phyloP scores from a whole-genome alignment of 2,329 filamentous ascomycete genomes.

The Aspergillus transmontanensis region DNA sequence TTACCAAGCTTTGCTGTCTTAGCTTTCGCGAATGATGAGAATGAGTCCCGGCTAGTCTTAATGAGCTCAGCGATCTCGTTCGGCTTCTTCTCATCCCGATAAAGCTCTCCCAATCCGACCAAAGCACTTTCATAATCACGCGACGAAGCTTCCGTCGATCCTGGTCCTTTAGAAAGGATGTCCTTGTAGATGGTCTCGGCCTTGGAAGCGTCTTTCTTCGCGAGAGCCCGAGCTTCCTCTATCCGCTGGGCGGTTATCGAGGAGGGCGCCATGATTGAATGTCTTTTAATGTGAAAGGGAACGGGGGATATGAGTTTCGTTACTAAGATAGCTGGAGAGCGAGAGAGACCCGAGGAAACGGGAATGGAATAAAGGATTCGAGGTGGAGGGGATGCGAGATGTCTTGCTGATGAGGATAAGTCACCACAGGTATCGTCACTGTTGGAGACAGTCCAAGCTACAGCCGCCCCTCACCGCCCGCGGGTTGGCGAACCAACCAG shows the following conservation, averaged over 20 bases:
- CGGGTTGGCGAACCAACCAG: conserved; percentile 33
- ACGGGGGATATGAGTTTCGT: neutral
- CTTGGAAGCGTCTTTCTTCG: conserved; percentile 77
- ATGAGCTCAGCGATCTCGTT: conserved; percentile 88
- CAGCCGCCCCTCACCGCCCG: conserved; percentile 33
- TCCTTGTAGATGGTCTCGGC: conserved; percentile 88
- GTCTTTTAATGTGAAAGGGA: conserved; percentile 3
- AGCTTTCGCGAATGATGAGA: conserved; percentile 96
- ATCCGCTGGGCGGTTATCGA: conserved; percentile 65
- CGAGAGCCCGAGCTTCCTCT: conserved; percentile 84
- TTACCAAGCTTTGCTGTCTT: conserved; percentile 97
- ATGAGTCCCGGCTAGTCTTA: conserved; percentile 82
- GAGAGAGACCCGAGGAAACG: neutral
- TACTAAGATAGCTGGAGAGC: too few species aligned
- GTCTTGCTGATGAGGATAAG: conserved; percentile 2
- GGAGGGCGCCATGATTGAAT: conserved; percentile 49
- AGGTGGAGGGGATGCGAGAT: neutral
- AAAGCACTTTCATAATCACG: conserved; percentile 90
- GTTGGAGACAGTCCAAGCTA: conserved; percentile 15
- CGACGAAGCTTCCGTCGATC: conserved; percentile 80
- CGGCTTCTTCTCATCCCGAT: conserved; percentile 77
- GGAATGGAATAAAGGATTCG: neutral
- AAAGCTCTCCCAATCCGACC: conserved; percentile 86
- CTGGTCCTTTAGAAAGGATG: conserved; percentile 81
- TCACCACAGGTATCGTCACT: conserved; percentile 24